phyloP scores from a whole-genome alignment of 495 filamentous ascomycete genomes.

The Hypoxylon intermedium region DNA sequence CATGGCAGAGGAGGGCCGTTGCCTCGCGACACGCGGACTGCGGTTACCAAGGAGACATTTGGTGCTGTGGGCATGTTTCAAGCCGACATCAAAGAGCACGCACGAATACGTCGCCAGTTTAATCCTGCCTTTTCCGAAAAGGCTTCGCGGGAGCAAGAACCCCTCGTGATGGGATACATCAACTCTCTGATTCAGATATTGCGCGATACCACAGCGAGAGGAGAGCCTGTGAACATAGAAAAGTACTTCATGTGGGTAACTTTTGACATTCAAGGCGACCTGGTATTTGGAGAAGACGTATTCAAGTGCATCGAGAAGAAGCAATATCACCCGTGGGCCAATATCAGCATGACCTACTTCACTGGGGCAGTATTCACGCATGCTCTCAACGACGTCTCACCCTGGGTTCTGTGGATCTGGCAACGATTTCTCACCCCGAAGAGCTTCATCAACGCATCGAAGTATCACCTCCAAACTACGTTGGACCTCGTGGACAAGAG shows the following conservation, averaged over 20 bases:
- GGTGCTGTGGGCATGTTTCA: conserved; percentile 36
- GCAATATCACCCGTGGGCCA: conserved; percentile 47
- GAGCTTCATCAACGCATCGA: conserved; percentile 8
- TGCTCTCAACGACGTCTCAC: conserved; percentile 35
- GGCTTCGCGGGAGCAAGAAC: conserved; percentile 52
- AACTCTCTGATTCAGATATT: conserved; percentile 53
- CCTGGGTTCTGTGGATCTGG: conserved; percentile 30
- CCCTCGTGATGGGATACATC: conserved; percentile 49
- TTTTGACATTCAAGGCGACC: conserved; percentile 68
- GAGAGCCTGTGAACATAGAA: conserved; percentile 43
- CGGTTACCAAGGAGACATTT: conserved; percentile 24
- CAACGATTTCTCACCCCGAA: conserved; percentile 15
- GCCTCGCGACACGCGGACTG: conserved; percentile 48
- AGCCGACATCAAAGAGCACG: conserved; percentile 46
- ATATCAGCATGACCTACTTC: conserved; percentile 36
- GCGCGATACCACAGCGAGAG: conserved; percentile 29
- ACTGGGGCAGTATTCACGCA: conserved; percentile 23
- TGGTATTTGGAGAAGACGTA: conserved; percentile 61
- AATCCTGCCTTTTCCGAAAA: conserved; percentile 60
- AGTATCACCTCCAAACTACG: conserved; percentile 22
- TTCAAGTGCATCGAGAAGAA: conserved; percentile 56
- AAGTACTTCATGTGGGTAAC: conserved; percentile 65
- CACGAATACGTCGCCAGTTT: conserved; percentile 49
- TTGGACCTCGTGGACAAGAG: conserved; percentile 31
- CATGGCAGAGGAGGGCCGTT: conserved; percentile 39